Evolutionary conservation across 2,329 filamentous ascomycete genomes (phyloP), one percentile per base, ranked within the genome.

Genomic region (Xylariaceae sp.): DNA sequence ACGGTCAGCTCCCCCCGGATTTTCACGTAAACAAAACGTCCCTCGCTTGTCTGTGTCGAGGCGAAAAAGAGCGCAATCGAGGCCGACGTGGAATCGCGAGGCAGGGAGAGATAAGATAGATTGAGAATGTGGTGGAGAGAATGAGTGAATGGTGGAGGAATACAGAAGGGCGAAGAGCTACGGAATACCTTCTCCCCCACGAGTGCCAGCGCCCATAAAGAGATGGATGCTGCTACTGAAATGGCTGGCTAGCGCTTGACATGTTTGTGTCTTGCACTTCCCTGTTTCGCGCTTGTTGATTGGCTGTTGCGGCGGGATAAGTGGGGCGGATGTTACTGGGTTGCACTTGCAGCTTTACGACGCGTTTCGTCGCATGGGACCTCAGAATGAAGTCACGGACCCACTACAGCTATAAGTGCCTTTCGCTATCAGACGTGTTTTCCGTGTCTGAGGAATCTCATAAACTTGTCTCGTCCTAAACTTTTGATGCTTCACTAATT

Each of bases 211-310:
- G 23, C 23, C 23, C 23, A 30, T 30, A 30, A 30, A 30, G 23
- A 30, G 23, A 30, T 7, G 34, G 56, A 49, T 51, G 59, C 23
- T 30, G 56, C 59, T 62, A 56, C 56, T 57, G 10, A n/a, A 15
- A 13, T 34, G 10, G 48, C 17, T 7, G 34, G 57, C 54, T 53
- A 57, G 60, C 57, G 59, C 60, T 62, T 51, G 11, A 49, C 11
- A 11, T 45, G 42, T n/a, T 45, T 45, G 34, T 53, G 44, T 30
- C 23, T 30, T 30, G 23, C 23, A 30, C 23, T 30, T 30, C 23
- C 23, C 56, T 51, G 17, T 60, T 64, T 60, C 3, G 58, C 61
- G 51, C 47, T 55, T n/a, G 61, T 65, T 64, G 62, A 64, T 68
- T 65, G 63, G 58, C 51, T 55, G 4, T 45, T 55, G 51, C 34